These are phyloP conservation scores for Didymella sp. DNA, from an alignment of 2,329 filamentous ascomycete genomes.

Conservation along the genomic window DNA sequence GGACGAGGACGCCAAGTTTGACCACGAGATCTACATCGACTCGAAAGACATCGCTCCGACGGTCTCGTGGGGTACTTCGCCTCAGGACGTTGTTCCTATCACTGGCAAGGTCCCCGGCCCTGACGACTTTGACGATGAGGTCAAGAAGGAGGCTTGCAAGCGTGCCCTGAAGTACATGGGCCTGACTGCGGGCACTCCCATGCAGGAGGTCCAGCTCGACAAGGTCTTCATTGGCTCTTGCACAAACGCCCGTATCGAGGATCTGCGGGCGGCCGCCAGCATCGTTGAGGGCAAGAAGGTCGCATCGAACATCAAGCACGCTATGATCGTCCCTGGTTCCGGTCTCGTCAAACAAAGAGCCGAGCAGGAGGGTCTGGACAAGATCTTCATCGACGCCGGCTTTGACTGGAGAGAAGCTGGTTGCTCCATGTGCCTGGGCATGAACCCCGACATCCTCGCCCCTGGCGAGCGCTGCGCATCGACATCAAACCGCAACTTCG, in stretches of 20 bases:
- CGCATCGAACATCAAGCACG: constrained; percentile 86
- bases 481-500: constrained; percentile 97
- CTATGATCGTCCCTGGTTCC: constrained; percentile 95
- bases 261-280: constrained; percentile 84
- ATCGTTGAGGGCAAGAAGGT: constrained; percentile 88
- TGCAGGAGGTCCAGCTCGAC: constrained; percentile 91
- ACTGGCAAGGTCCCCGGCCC: constrained; percentile 89
- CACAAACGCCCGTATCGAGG: constrained; percentile 96
- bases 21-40: constrained; percentile 87
- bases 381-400: constrained; percentile 88
- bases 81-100: constrained; percentile 95
- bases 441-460: constrained; percentile 97
- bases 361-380: constrained; percentile 89
- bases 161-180: constrained; percentile 97
- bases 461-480: constrained; percentile 93
- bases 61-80: constrained; percentile 95
- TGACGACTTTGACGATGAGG: constrained; percentile 79
- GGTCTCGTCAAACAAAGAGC: constrained; percentile 92
- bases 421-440: constrained; percentile 98
- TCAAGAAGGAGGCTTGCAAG: constrained; percentile 79
- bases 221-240: constrained; percentile 99
- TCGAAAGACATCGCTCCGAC: constrained; percentile 93
- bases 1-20: constrained; percentile 87
- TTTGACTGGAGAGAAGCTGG: constrained; percentile 99
- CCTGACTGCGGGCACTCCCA: constrained; percentile 79